Evolutionary conservation across 192 early-diverging fungal species (phyloP), one percentile per base, ranked within the genome.

Genomic region (Rhizophagus sp.): DNA sequence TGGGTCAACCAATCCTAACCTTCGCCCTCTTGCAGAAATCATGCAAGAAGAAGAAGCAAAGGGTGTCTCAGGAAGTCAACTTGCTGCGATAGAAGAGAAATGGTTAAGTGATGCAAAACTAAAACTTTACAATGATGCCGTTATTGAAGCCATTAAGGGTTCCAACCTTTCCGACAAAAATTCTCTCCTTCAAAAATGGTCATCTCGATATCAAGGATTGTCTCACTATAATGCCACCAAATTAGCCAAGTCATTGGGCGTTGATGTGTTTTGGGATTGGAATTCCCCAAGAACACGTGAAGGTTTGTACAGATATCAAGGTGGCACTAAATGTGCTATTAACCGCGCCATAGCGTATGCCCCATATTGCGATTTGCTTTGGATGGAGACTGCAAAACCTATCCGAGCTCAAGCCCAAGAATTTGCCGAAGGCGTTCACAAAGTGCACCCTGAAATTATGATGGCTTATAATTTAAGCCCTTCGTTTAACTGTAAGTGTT

Each of bases 311-410:
- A 94, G 97, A 82, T 97, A 97, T 91, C 91, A 96, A 83, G 97
- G 96, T 82, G 96, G 96, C 73, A 98, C 96, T 12, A 89, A 93
- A 33, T 94, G 93, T 44, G 96, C 95, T 88, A 92, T 94, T 78
- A 91, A 92, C 86, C 92, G 95, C 81, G 91, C 90, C 57, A 84
- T 92, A 57, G 92, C 93, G 9, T 95, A 94, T 82, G 89, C 95
- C 36, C 90, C 88, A 2, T 96, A 96, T 90, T 88, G 88, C 82
- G 95, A 96, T 82, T 84, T 95, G 36, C 83, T 97, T 65, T 97
- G 95, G 96, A 97, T 98, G 96, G 96, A 99, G 88, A 99, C 97
- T 65, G 95, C 95, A 86, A 95, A 92, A 82, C 97, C 97, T 39
- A 97, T 98, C 79, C 89, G 93, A 78, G 81, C 88, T 67, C 97